These are phyloP conservation scores for Carex littledalei DNA, from an alignment of 176 grass and related monocot species.

Conservation along the genomic window DNA sequence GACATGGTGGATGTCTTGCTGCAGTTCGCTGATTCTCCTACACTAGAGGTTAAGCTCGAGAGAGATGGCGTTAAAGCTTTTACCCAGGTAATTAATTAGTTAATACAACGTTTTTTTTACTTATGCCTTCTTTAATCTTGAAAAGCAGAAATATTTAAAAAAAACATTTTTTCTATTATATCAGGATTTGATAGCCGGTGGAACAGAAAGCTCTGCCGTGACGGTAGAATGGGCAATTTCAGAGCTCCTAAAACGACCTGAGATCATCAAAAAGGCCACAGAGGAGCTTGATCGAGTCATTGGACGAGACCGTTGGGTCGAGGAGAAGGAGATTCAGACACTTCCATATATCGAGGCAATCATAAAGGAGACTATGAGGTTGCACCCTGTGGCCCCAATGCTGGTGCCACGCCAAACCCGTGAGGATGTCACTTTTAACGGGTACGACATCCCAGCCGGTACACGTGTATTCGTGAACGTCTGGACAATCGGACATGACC, in stretches of 20 bases:
- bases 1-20: slow-evolving; percentile 94
- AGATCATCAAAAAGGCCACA: slow-evolving; percentile 34
- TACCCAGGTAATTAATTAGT: slow-evolving; percentile 42
- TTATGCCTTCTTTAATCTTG: too few species aligned
- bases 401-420: slow-evolving; percentile 34
- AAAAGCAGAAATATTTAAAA: background rate
- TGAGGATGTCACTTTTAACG: slow-evolving; percentile 30
- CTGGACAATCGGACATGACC: slow-evolving; percentile 51
- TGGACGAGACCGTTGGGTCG: slow-evolving; percentile 29
- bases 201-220: slow-evolving; percentile 39
- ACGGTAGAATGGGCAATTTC: slow-evolving; percentile 50
- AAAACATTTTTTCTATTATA: background rate
- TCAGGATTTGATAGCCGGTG: slow-evolving; percentile 47
- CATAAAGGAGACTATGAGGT: slow-evolving; percentile 57
- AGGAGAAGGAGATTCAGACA: slow-evolving; percentile 32
- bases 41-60: slow-evolving; percentile 59
- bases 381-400: slow-evolving; percentile 46
- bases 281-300: slow-evolving; percentile 55
- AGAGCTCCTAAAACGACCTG: slow-evolving; percentile 40
- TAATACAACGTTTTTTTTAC: background rate
- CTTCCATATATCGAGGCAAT: slow-evolving; percentile 50
- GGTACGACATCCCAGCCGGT: slow-evolving; percentile 37
- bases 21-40: slow-evolving; percentile 55
- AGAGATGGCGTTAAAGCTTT: slow-evolving; percentile 52
- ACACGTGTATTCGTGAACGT: slow-evolving; percentile 36